Base-by-base conservation (phyloP, 192 early-diverging fungal species). In the Cetraspora pellucida region DNA sequence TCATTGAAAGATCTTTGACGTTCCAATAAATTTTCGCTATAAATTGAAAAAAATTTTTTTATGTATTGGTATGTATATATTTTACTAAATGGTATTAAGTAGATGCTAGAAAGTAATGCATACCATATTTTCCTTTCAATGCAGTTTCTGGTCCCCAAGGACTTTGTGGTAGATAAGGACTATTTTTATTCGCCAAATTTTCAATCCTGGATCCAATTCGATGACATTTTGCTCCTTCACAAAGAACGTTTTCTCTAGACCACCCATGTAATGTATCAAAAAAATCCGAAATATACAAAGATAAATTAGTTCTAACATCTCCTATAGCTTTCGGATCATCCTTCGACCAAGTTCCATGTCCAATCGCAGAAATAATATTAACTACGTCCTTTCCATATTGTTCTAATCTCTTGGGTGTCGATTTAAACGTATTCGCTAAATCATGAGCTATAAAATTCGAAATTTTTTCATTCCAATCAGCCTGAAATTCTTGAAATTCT, bases 1-100 rank as follows among this genome's bases (percentile, higher is more conserved):
- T 5, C 43, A 65, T 37, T n/a, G 28, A 16, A 45, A 4, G 17
- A 3, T 30, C 60, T 3, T 27, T 16, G 31, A 65, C 5, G 17
- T 65, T 65, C 63, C 63, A 65, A 21, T n/a, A 16, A 65, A 65
- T 37, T 65, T 65, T 65, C 17, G 31, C 63, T 60, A 60, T 17
- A 27, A 13, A 61, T 17, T 28, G 25, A 25, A 25, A 61, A n/a
- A 59, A 13, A n/a, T 25, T 25, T 10, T n/a, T 27, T 25, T 8
- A 59, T 2, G 25, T 55, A 16, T 55, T 55, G 6, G 7, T 55
- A 21, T 55, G 7, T 17, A 21, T 55, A n/a, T 55, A 16, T 25
- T 6, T 60, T 60, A 14, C 14, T 27, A 60, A 60, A 59, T 60
- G 16, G 16, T 60, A 4, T 14, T 5, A 25, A 3, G 3, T 30